Evolutionary conservation across 192 early-diverging fungal genomes (phyloP).

Genomic region (Linnemannia hyalina): DNA sequence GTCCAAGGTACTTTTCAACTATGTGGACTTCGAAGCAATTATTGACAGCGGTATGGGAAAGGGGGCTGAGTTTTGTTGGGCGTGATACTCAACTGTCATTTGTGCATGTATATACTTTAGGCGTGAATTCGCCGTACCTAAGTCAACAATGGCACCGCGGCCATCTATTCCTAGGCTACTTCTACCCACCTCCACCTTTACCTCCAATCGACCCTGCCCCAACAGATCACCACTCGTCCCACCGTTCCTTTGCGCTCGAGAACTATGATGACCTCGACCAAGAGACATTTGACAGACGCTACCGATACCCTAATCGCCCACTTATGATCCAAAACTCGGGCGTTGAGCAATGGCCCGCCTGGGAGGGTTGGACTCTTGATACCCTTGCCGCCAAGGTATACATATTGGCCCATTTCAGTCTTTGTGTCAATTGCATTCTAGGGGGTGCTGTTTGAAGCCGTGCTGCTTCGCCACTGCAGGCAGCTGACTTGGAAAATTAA

Average conservation of each 20-base stretch:
- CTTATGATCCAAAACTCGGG: slow-evolving; percentile 55
- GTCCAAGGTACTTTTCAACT: slow-evolving; percentile 29
- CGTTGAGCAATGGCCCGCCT: slow-evolving; percentile 59
- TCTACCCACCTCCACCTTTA: slow-evolving; percentile 44
- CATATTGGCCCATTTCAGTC: not conserved
- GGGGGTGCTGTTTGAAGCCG: not conserved
- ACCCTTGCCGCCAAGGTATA: slow-evolving; percentile 36
- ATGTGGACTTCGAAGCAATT: too few relatives aligned
- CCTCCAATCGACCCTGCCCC: slow-evolving; percentile 8
- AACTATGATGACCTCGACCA: slow-evolving; percentile 37
- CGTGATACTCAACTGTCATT: not conserved
- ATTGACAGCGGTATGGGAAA: too few relatives aligned
- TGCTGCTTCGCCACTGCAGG: not conserved
- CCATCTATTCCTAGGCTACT: slow-evolving; percentile 56
- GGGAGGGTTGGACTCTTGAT: slow-evolving; percentile 56
- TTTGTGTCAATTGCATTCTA: not conserved
- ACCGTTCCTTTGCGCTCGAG: slow-evolving; percentile 31
- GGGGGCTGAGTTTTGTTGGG: not conserved
- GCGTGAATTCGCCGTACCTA: slow-evolving; percentile 38
- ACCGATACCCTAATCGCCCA: slow-evolving; percentile 48
- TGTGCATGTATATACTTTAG: slow-evolving; percentile 7
- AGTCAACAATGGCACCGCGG: slow-evolving; percentile 51
- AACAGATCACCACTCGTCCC: not conserved
- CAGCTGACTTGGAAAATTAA: not conserved
- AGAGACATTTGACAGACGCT: slow-evolving; percentile 45